Evolutionary conservation across 2,329 filamentous ascomycete species (phyloP), one percentile per base, ranked within the genome.

Genomic region (Hypoxylon sp.): DNA sequence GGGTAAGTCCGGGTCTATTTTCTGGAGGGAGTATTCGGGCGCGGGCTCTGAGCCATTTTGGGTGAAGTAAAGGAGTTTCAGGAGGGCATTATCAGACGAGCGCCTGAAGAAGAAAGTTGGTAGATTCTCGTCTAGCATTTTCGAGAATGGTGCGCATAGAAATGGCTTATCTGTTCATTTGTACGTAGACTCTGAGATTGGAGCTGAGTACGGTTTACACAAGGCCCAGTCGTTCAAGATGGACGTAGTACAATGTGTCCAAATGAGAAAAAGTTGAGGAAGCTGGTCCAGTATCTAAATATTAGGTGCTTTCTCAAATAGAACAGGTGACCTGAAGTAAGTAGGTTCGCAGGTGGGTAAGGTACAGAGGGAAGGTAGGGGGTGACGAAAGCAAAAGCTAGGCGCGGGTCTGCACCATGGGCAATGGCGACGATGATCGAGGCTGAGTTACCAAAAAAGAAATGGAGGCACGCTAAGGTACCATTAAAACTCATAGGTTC

Each of bases 81-180:
- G 82, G 66, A 84, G 82, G 5, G 86, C 83, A 74, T 86, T 85
- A 62, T 88, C 84, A 63, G 85, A 80, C 35, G 83, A 83, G 19
- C 82, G 80, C 70, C 83, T 85, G 78, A 86, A 86, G 73, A 82
- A 85, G 76, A 89, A 90, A 48, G 86, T 94, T 62, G 94, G 94
- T n/a, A 98, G 88, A 80, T 94, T 97, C 80, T 97, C 93, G 89
- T 97, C 94, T 75, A 97, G 87, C 94, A 97, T 97, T 64, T 71
- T 79, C 9, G 57, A 31, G 35, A 24, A 46, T 65, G 26, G 57
- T 53, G 14, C 39, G 39, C 39, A 9, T 37, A 42, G 44, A 44
- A 9, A 14, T 35, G 26, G 52, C 48, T 65, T 50, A 63, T 65
- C 54, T 57, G 26, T 24, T 56, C 54, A 50, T 53, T 37, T 52